These are phyloP conservation scores for Colletotrichum simmondsii DNA, from an alignment of 2,329 filamentous ascomycete species.

Conservation along the genomic window DNA sequence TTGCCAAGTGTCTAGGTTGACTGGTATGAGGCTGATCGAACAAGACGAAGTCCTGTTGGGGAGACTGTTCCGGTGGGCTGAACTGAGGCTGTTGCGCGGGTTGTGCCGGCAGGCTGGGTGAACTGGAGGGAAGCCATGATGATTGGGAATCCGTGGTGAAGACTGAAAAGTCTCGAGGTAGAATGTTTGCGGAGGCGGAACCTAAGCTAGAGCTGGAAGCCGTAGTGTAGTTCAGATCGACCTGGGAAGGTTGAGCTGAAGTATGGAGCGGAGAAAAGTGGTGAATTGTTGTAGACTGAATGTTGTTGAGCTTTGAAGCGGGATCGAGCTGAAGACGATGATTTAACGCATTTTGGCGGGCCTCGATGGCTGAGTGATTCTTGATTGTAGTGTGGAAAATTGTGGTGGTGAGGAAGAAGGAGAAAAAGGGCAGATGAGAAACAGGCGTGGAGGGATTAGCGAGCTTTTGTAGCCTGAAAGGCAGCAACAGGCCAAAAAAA, in stretches of 20 bases:
- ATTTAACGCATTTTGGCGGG: constrained; percentile 30
- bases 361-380: neutral
- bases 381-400: constrained; percentile 37
- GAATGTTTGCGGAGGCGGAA: constrained; percentile 70
- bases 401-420: constrained; percentile 58
- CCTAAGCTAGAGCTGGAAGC: constrained; percentile 69
- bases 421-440: constrained; percentile 39
- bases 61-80: constrained; percentile 53
- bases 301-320: constrained; percentile 26
- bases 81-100: constrained; percentile 64
- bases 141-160: constrained; percentile 85
- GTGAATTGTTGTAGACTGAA: constrained; percentile 60
- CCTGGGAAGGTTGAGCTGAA: constrained; percentile 79
- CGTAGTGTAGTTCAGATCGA: constrained; percentile 87
- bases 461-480: constrained; percentile 31
- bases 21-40: constrained; percentile 66
- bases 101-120: constrained; percentile 71
- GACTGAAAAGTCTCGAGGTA: constrained; percentile 75
- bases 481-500: constrained; percentile 14
- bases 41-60: constrained; percentile 82
- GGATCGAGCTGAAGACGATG: neutral
- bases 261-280: constrained; percentile 70
- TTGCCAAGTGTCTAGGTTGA: constrained; percentile 54
- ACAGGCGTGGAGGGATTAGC: constrained; percentile 38
- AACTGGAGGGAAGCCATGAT: constrained; percentile 83